These are phyloP conservation scores for Petunia secreta DNA, from an alignment of 257 asterid genomes.

Conservation along the genomic window DNA sequence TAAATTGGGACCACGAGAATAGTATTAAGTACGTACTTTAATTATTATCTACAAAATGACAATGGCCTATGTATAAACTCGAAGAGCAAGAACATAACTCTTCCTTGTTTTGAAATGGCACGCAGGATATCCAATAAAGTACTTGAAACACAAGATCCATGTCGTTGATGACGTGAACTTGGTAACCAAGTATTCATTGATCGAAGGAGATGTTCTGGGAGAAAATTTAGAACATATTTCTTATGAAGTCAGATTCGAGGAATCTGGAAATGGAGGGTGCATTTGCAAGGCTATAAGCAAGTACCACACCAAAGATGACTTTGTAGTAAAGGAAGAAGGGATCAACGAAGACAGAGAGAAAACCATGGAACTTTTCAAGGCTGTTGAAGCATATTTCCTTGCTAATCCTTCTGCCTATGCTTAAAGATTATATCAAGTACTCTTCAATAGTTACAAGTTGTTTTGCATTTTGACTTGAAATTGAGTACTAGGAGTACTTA, in stretches of 20 bases:
- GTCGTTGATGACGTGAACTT: slow-evolving; percentile 37
- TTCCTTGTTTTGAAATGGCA: not conserved
- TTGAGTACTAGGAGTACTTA: not conserved
- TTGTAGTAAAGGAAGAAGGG: slow-evolving; percentile 38
- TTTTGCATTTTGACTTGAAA: not conserved
- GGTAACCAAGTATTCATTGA: slow-evolving; percentile 34
- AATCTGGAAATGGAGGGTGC: slow-evolving; percentile 40
- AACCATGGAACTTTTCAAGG: slow-evolving; percentile 39
- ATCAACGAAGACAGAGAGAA: slow-evolving; percentile 45
- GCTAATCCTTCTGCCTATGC: slow-evolving; percentile 38
- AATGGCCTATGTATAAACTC: too few species aligned
- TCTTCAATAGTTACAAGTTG: not conserved
- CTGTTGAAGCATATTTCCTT: slow-evolving; percentile 39
- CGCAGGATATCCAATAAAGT: slow-evolving; percentile 38
- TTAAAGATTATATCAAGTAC: not conserved
- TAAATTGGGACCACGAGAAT: too few species aligned
- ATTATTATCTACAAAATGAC: too few species aligned
- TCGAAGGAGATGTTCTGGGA: slow-evolving; percentile 44
- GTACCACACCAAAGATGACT: slow-evolving; percentile 42
- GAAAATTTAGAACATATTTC: slow-evolving; percentile 41
- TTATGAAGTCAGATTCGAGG: slow-evolving; percentile 37
- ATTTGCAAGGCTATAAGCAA: slow-evolving; percentile 38
- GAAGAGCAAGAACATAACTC: not conserved
- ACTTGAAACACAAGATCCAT: slow-evolving; percentile 43
- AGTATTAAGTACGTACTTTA: too few species aligned